A percentile compares a stretch with the other conserved stretches of the same genome.
Conservation (phyloP, 768 basidiomycete genomes). For the Mycena filopes region DNA sequence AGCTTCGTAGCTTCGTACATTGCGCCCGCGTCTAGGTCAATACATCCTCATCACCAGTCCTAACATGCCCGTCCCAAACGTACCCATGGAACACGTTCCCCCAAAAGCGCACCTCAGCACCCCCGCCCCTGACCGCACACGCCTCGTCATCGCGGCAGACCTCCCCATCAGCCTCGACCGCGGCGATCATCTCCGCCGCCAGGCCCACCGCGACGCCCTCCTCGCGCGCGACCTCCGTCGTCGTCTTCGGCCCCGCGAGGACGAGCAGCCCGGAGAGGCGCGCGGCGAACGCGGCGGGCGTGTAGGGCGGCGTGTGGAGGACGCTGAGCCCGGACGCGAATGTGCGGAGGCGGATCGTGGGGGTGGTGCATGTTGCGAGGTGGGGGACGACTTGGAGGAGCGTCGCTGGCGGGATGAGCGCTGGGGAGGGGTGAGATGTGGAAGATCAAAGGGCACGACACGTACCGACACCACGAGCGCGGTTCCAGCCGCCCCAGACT, state of each 20-base stretch:
- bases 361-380: slow-evolving; percentile 71
- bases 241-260: slow-evolving; percentile 63
- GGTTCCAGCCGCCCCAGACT: slow-evolving; percentile 96
- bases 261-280: slow-evolving; percentile 69
- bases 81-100: slow-evolving; percentile 73
- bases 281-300: slow-evolving; percentile 71
- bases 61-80: slow-evolving; percentile 75
- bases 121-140: slow-evolving; percentile 52
- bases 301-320: slow-evolving; percentile 85
- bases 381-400: slow-evolving; percentile 81
- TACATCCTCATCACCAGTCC: neutral
- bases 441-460: too few species aligned
- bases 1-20: too few species aligned
- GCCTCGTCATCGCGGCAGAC: slow-evolving; percentile 80
- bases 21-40: too few species aligned
- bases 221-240: slow-evolving; percentile 74
- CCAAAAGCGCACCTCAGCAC: slow-evolving; percentile 79
- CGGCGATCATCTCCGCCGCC: slow-evolving; percentile 80
- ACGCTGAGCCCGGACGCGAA: slow-evolving; percentile 84
- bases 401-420: slow-evolving; percentile 89
- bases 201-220: slow-evolving; percentile 82
- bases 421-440: slow-evolving; percentile 47
- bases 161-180: slow-evolving; percentile 75
- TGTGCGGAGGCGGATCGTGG: slow-evolving; percentile 71
- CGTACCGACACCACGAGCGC: slow-evolving; percentile 90